Base-by-base conservation (phyloP, 768 basidiomycete species). In the Omphalotus guepiniiformis region DNA sequence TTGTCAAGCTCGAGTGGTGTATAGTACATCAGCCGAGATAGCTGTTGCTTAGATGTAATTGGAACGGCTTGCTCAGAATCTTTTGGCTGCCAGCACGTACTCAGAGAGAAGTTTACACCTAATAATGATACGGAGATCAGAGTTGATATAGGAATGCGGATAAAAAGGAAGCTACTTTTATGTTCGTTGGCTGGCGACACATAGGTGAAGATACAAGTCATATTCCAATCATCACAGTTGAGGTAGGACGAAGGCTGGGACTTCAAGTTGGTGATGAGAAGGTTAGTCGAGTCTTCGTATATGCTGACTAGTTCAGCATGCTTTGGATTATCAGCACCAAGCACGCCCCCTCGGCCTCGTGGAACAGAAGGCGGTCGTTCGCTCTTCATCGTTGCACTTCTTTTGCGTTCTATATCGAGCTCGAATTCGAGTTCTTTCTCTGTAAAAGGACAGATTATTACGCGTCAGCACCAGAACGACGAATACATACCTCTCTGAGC, bases 211-310 rank as follows among this genome's bases (percentile, higher is more conserved):
- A 88, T 63, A 61, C 90, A 94, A 5, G 68, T 76, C 51, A 83
- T 74, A 12, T 70, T 63, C 67, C 80, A 74, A 47, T 89, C 80
- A 15, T 88, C 84, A 6, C 74, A 55, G 28, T 74, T 68, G 15
- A 73, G 62, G 43, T 69, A 66, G 23, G 46, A 39, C 23, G 65
- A 62, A 9, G 59, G 53, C 34, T 63, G 58, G 12, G 60, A 50
- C 53, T 81, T 83, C 61, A 89, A 73, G 27, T 71, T 77, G 3
- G 78, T 71, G 19, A 94, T 74, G 30, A 89, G 71, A 19, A 94
- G 67, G 55, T 92, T 89, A 1, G 89, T 91, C 53, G 91, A 64
- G 57, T 93, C 90, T 62, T 93, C 90, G 60, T 95, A 95, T 51
- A 94, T 78, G 42, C 72, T 73, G 55, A 92, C 74, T 35, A 84